phyloP scores from a whole-genome alignment of 768 basidiomycete genomes.

The Lactarius indigo region DNA sequence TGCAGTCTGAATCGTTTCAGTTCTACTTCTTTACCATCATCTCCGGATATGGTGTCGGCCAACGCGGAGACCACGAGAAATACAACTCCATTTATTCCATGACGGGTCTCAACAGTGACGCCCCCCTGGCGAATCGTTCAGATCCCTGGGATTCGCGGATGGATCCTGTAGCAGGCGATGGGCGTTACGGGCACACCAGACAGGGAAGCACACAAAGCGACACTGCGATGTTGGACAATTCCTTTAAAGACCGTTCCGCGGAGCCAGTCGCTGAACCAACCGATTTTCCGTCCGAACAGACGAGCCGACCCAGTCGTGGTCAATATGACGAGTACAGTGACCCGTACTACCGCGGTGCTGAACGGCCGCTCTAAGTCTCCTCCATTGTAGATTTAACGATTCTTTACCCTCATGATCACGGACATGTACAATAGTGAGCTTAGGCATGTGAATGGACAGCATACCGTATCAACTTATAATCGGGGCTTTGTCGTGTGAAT shows the following conservation, averaged over 20 bases:
- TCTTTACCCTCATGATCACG: not conserved
- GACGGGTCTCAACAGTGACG: slow-evolving; percentile 51
- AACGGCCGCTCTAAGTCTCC: not conserved
- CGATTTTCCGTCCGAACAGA: not conserved
- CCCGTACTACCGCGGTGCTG: slow-evolving; percentile 30
- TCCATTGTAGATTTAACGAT: not conserved
- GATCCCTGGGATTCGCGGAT: slow-evolving; percentile 68
- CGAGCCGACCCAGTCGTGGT: not conserved
- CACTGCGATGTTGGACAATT: slow-evolving; percentile 14
- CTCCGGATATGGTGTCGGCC: slow-evolving; percentile 64
- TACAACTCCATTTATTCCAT: slow-evolving; percentile 72
- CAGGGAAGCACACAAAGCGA: slow-evolving; percentile 24
- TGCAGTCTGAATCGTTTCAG: slow-evolving; percentile 41
- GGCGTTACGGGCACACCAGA: slow-evolving; percentile 18
- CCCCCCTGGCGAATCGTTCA: slow-evolving; percentile 59
- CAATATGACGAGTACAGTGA: slow-evolving; percentile 31
- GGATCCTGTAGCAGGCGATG: slow-evolving; percentile 26
- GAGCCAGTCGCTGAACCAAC: slow-evolving; percentile 4
- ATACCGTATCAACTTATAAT: not conserved
- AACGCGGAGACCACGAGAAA: slow-evolving; percentile 76
- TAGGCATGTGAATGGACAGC: slow-evolving; percentile 13
- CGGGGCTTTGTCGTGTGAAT: slow-evolving; percentile 13
- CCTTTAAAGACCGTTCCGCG: slow-evolving; percentile 3
- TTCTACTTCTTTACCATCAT: slow-evolving; percentile 45
- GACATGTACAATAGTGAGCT: slow-evolving; percentile 1